Base-by-base conservation (phyloP, 257 asterid species). In the Euphrasia confusa region DNA sequence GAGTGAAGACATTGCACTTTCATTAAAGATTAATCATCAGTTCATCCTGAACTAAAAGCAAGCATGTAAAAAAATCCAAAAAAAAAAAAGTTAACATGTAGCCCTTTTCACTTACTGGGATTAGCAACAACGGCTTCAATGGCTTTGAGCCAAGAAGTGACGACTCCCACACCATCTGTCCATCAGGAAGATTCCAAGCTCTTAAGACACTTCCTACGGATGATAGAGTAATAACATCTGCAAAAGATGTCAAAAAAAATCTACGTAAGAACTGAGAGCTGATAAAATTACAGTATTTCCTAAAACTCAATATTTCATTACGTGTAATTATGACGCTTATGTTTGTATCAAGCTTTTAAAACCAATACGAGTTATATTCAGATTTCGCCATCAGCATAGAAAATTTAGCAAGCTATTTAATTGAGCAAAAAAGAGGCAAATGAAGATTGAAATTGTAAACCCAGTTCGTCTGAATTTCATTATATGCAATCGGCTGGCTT, bases 101-200 rank as follows among this genome's bases (percentile, higher is more conserved):
- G 28, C 28, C 69, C 9, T 33, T 69, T 66, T 68, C 66, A 83
- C 99, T 87, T 70, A 89, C 99, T 3, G 96, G 96, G 65, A 84
- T 67, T 52, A 78, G 74, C 72, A 89, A 74, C 52, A 87, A 61
- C 5, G 94, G 83, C 79, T 67, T 81, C 4, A 92, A 82, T 37
- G 90, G 73, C 17, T 63, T 76, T 63, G 88, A 72, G 39, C 95
- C 89, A 7, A 72, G 24, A 74, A 93, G 83, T 63, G 81, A 73
- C 4, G 92, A 81, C 80, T 93, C 99, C 99, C 99, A 93, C 73
- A 89, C 85, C 99, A 93, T 83, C 80, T 89, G 97, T 57, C 99
- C 99, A 79, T 93, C 99, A 71, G 97, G 96, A 71, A 93, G 97
- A 82, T 86, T 89, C 99, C 99, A 93, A 66, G 99, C 99, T 80